A percentile compares a stretch with the other conserved stretches of the same genome.
phyloP scores from a whole-genome alignment of 129 eudicot species.

The Heracleum sosnowskyi region DNA sequence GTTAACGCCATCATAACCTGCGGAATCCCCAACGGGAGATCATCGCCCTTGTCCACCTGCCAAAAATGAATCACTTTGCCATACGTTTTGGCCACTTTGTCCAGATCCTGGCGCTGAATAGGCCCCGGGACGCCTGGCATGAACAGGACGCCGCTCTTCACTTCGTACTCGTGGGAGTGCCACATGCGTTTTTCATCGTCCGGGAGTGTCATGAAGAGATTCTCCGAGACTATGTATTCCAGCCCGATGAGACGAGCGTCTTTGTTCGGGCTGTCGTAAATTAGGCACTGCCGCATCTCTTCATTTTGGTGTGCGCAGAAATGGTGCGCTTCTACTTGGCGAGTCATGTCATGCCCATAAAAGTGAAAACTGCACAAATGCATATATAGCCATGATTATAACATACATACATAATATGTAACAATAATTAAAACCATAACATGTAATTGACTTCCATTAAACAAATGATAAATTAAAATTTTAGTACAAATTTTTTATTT shows the following conservation, averaged over 20 bases:
- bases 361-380: slow-evolving; percentile 54
- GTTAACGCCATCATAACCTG: slow-evolving; percentile 96
- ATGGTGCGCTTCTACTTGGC: slow-evolving; percentile 98
- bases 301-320: slow-evolving; percentile 79
- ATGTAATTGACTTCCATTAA: no score
- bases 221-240: slow-evolving; percentile 72
- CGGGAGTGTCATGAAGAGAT: slow-evolving; percentile 59
- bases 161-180: slow-evolving; percentile 95
- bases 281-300: slow-evolving; percentile 78
- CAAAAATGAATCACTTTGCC: slow-evolving; percentile 88
- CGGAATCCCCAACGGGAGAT: slow-evolving; percentile 65
- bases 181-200: slow-evolving; percentile 75
- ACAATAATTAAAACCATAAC: no score
- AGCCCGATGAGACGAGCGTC: slow-evolving; percentile 74
- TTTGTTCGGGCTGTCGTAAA: slow-evolving; percentile 66
- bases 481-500: no score
- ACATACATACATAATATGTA: neutral
- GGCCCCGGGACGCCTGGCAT: slow-evolving; percentile 82
- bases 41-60: slow-evolving; percentile 81
- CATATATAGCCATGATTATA: neutral
- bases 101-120: slow-evolving; percentile 65
- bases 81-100: slow-evolving; percentile 63
- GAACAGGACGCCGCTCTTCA: slow-evolving; percentile 82
- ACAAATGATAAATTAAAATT: no score
- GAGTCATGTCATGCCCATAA: slow-evolving; percentile 88